Base-by-base conservation (phyloP, 2,329 filamentous ascomycete genomes). In the Neonectria ditissima region DNA sequence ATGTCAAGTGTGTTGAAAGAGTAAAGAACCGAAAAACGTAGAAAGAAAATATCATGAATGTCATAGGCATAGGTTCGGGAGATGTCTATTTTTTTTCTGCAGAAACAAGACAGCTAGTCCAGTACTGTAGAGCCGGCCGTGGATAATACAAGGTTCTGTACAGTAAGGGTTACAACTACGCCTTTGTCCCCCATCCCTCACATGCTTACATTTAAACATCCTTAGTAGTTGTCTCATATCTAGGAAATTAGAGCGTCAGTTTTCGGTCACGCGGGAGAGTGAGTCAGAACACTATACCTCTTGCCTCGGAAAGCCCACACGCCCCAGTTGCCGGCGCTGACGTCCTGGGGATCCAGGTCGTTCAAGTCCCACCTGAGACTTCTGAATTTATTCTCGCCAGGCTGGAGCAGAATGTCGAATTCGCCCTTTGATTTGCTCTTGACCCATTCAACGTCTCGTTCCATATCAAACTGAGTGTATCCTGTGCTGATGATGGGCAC, bases 291-390 rank as follows among this genome's bases (percentile, higher is more conserved):
- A 63, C 37, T 65, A 51, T 87, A 97, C 88, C 95, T 91, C 88
- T 99, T 99, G 72, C 96, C 96, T 80, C 96, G 89, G 83, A 99
- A 99, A 14, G 91, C 94, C 93, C 97, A 99, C 2, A 97, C 84
- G 11, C 96, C 96, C 93, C 94, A 99, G 79, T 99, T 99, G 59
- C 96, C 95, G 75, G 93, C 97, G 72, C 91, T 97, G 66, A 98
- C 84, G 79, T 98, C 96, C 76, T 97, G 92, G 7, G 95, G 94
- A 77, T 97, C 96, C 68, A 96, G 82, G 75, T 99, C 97, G 75
- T 99, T 97, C 74, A 99, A 79, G 80, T 99, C 97, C 97, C 97
- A 99, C 73, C 95, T 86, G 77, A 97, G 80, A 81, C 96, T 99
- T 74, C 95, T 87, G 83, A 99, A 99, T 16, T 85, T 86, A 75